Conservation (phyloP, 441 rosid genomes). For the Manihot esculenta region DNA sequence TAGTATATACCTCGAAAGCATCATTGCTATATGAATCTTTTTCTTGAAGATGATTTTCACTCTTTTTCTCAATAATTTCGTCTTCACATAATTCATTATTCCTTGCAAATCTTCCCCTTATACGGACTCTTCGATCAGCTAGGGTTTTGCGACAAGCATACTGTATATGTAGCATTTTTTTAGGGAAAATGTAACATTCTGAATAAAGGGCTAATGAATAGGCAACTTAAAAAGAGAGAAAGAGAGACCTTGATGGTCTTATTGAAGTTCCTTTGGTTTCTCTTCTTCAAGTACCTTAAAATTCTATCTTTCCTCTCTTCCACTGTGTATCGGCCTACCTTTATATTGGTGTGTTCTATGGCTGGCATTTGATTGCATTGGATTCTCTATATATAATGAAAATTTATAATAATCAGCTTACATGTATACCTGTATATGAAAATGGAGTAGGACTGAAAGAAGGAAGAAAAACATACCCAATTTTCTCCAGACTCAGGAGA, state of each 20-base stretch:
- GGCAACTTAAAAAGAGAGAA: background rate
- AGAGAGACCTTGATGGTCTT: conserved; percentile 85
- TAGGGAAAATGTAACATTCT: background rate
- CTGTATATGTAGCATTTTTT: conserved; percentile 31
- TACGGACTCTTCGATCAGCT: conserved; percentile 89
- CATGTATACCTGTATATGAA: background rate
- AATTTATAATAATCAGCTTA: background rate
- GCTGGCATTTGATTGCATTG: conserved; percentile 38
- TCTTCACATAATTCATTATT: conserved; percentile 64
- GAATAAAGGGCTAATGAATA: background rate
- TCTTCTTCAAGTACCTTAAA: conserved; percentile 83
- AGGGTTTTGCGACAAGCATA: conserved; percentile 94
- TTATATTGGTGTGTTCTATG: conserved; percentile 42
- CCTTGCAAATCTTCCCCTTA: conserved; percentile 88
- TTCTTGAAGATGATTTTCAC: conserved; percentile 35
- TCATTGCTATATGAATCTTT: conserved; percentile 45
- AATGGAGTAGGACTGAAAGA: background rate
- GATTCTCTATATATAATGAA: conserved; percentile 42
- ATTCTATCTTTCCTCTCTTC: conserved; percentile 92
- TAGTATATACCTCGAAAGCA: conserved; percentile 44
- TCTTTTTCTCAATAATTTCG: conserved; percentile 42
- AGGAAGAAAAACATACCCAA: conserved; percentile 36
- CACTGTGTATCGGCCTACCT: conserved; percentile 71
- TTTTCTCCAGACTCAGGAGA: conserved; percentile 38
- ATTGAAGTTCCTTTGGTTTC: conserved; percentile 90